Evolutionary conservation across 2,329 filamentous ascomycete species (phyloP).

Genomic region (Penicillium concentricum): DNA sequence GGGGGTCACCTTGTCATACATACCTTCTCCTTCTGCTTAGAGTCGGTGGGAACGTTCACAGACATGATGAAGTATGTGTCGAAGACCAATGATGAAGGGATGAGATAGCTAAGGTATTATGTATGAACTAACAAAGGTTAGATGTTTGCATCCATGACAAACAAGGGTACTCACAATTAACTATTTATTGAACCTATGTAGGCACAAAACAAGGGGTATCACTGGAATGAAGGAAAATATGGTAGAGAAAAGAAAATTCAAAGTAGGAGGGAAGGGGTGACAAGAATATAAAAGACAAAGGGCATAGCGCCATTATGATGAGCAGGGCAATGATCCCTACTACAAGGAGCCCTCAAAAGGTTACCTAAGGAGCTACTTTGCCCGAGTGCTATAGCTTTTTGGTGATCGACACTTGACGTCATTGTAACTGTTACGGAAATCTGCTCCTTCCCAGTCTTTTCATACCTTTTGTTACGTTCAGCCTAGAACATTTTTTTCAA

Average conservation of each 20-base stretch:
- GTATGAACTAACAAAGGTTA: constrained; percentile 12
- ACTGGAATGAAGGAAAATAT: constrained; percentile 25
- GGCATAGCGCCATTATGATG: constrained; percentile 10
- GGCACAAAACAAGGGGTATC: constrained; percentile 22
- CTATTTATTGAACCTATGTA: constrained; percentile 12
- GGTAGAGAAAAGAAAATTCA: constrained; percentile 2
- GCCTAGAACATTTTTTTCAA: background rate
- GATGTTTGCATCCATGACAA: constrained; percentile 15
- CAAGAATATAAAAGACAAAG: constrained; percentile 16
- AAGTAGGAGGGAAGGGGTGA: constrained; percentile 1
- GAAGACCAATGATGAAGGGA: background rate
- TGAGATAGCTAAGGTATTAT: constrained; percentile 6
- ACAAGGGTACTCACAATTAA: constrained; percentile 17
- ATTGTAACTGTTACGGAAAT: constrained; percentile 2
- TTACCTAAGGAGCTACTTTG: background rate
- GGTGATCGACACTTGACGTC: constrained; percentile 10
- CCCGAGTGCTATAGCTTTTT: background rate
- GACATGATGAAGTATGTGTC: constrained; percentile 28
- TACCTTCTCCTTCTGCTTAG: constrained; percentile 72
- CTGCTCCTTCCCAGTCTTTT: constrained; percentile 1
- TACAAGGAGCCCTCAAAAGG: background rate
- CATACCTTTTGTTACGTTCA: background rate
- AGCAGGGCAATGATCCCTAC: background rate
- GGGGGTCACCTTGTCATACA: constrained; percentile 1
- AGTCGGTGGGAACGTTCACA: constrained; percentile 73